A percentile compares a stretch with the other conserved stretches of the same genome.
Evolutionary conservation across 345 rosid species (phyloP).

Genomic region (Gossypioides kirkii): DNA sequence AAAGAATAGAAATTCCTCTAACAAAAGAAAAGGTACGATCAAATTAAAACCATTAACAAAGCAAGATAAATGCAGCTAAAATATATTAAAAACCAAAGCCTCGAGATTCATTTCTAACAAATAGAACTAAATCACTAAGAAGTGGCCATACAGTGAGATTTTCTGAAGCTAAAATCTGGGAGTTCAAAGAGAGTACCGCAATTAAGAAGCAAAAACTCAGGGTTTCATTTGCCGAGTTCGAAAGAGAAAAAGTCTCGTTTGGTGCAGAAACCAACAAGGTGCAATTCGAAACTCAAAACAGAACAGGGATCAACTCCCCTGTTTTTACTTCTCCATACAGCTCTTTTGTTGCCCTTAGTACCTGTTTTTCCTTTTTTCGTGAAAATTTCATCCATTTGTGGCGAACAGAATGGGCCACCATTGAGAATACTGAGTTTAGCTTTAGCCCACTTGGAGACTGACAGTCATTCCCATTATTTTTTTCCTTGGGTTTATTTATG

Average conservation of each 20-base stretch:
- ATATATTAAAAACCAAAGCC: no score
- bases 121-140: not conserved
- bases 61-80: not conserved
- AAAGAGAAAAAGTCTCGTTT: not conserved
- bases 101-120: not conserved
- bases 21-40: not conserved
- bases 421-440: not conserved
- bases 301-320: not conserved
- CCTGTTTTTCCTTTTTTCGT: no score
- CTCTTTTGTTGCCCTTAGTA: not conserved
- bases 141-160: not conserved
- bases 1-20: conserved; percentile 5
- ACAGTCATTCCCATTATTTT: no score
- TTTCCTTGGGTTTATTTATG: no score
- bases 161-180: not conserved
- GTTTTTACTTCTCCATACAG: no score
- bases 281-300: not conserved
- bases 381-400: not conserved
- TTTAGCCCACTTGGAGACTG: not conserved
- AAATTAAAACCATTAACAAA: not conserved
- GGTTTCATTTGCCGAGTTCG: not conserved
- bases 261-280: not conserved
- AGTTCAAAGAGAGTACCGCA: not conserved
- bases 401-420: not conserved
- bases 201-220: not conserved